Percentiles rank a stretch among this genome's conserved stretches.
These are phyloP conservation scores for Neospermospora avenae DNA, from an alignment of 2,329 filamentous ascomycete species.

Conservation along the genomic window DNA sequence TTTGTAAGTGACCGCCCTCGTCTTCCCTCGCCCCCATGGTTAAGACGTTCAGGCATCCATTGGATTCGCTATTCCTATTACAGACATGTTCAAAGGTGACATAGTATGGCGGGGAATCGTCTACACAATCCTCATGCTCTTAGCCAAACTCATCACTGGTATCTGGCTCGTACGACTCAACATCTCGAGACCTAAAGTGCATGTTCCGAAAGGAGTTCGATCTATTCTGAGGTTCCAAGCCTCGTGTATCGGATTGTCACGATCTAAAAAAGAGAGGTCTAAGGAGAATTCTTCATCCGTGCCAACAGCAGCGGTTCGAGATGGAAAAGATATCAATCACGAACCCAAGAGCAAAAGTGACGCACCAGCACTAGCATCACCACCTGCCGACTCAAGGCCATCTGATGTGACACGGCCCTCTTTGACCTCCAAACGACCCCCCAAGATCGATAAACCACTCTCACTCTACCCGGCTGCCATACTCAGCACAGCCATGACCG, in stretches of 20 bases:
- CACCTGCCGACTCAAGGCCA: not conserved
- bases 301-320: not conserved
- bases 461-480: slow-evolving; percentile 62
- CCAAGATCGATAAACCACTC: slow-evolving; percentile 44
- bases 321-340: not conserved
- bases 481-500: slow-evolving; percentile 58
- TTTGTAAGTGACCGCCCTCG: slow-evolving; percentile 46
- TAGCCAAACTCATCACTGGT: slow-evolving; percentile 45
- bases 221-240: not conserved
- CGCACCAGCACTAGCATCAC: not conserved
- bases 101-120: slow-evolving; percentile 71
- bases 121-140: slow-evolving; percentile 67
- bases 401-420: not conserved
- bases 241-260: not conserved
- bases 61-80: slow-evolving; percentile 76
- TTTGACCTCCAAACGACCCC: slow-evolving; percentile 1
- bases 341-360: not conserved
- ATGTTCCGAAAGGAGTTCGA: not conserved
- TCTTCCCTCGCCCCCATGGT: not conserved
- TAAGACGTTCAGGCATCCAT: slow-evolving; percentile 50
- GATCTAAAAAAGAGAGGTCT: not conserved
- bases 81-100: slow-evolving; percentile 59
- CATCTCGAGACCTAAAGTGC: not conserved
- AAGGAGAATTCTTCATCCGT: not conserved
- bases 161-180: not conserved